Base-by-base conservation (phyloP, 2,329 filamentous ascomycete species). In the Aspergillus caelatus region DNA sequence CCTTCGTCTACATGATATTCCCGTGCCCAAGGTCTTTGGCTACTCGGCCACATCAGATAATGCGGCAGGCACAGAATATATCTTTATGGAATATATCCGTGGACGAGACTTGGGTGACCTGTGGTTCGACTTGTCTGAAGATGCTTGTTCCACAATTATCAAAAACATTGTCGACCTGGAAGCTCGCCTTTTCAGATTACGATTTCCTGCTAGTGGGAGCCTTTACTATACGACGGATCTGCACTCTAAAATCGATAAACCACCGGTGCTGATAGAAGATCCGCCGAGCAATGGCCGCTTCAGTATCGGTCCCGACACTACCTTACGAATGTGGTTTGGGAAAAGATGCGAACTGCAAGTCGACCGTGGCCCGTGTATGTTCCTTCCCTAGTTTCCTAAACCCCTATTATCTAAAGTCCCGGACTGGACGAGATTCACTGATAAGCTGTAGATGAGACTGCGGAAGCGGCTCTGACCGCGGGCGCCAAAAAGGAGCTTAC, bases 51-150 rank as follows among this genome's bases (percentile, higher is more conserved):
- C 65, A 11, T 53, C 64, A 3, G 68, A 76, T 10, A 81, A 81
- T 60, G 21, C 73, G 60, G 77, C 76, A 48, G 77, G 78, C 0
- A 75, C 75, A 11, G 77, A 80, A 69, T 81, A 77, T 34, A 72
- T 81, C 8, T 72, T 80, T 30, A 76, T 81, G 72, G 79, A 79
- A 52, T 65, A 70, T 32, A 54, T 75, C 7, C 65, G 58, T 11
- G 78, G 79, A 23, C 65, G 36, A 10, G 68, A 71, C 19, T 57
- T 79, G 19, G 72, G 72, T 10, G 72, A 77, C 46, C 54, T 71
- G 5, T 80, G 75, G 78, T 75, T 68, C 61, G 57, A 58, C n/a
- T 61, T 72, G 50, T 39, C 59, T 14, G 66, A 65, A 28, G 50
- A 62, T 21, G 59, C 58, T 2, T 50, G 63, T 30, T 54, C 54